Evolutionary conservation across 2,329 filamentous ascomycete species (phyloP).

Genomic region (Penicillium polonicum): DNA sequence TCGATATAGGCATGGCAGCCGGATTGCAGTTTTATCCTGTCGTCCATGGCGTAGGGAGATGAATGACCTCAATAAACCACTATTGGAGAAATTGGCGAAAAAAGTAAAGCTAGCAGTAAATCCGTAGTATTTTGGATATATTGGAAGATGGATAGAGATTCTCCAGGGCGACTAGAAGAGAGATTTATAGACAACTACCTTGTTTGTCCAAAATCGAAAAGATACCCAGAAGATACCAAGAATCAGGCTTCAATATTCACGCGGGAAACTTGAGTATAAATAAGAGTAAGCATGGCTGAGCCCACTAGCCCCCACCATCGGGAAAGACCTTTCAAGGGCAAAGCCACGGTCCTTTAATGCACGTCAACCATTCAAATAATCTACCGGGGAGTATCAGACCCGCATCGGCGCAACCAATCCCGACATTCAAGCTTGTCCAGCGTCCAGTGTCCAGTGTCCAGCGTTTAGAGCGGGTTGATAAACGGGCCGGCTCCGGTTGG

Average conservation of each 20-base stretch:
- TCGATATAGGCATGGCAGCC: constrained; percentile 31
- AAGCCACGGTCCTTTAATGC: constrained; percentile 1
- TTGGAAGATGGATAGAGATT: not conserved
- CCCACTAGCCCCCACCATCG: constrained; percentile 5
- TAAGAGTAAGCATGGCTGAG: constrained; percentile 7
- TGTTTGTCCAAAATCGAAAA: not conserved
- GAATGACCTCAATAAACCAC: not conserved
- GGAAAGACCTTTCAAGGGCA: constrained; percentile 3
- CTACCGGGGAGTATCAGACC: constrained; percentile 1
- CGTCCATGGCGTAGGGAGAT: constrained; percentile 9
- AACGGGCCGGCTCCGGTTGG: constrained; percentile 2
- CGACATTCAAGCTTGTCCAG: not conserved
- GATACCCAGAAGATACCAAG: not conserved
- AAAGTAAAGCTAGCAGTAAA: not conserved
- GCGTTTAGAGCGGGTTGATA: constrained; percentile 1
- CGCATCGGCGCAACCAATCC: constrained; percentile 9
- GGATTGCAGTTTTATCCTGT: constrained; percentile 10
- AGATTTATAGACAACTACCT: not conserved
- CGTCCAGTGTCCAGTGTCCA: not conserved
- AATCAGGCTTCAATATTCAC: not conserved
- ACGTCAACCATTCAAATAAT: not conserved
- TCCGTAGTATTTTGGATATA: not conserved
- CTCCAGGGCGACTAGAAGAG: not conserved
- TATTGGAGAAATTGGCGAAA: too few species aligned
- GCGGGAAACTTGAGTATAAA: not conserved